Percentiles rank a stretch among this genome's conserved stretches.
Conservation (phyloP, 805 yeast genomes). For the Cyberlindnera bimundalis region DNA sequence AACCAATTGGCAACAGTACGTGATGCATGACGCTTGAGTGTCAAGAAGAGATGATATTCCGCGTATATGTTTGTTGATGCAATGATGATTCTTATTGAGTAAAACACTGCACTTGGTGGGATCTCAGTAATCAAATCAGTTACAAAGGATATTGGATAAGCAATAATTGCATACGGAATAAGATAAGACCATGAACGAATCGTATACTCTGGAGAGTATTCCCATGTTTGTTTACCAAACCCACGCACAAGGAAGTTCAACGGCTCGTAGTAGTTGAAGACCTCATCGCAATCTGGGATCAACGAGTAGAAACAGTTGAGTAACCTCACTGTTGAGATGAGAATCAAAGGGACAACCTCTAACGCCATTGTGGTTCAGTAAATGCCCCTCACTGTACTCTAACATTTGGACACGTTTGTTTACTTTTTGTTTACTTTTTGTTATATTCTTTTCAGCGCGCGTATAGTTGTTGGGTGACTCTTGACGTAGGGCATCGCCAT, state of each 20-base stretch:
- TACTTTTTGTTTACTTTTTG: too few relatives aligned
- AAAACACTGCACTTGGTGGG: constrained; percentile 41
- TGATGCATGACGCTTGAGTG: constrained; percentile 33
- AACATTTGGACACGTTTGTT: too few relatives aligned
- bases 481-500: too few relatives aligned
- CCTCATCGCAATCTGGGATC: constrained; percentile 90
- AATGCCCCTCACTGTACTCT: too few relatives aligned
- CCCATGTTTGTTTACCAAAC: constrained; percentile 96
- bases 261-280: constrained; percentile 93
- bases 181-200: constrained; percentile 84
- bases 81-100: constrained; percentile 44
- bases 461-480: too few relatives aligned
- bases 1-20: constrained; percentile 48
- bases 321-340: constrained; percentile 28
- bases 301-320: constrained; percentile 54
- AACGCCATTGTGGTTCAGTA: too few relatives aligned
- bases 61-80: constrained; percentile 40
- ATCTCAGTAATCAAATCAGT: constrained; percentile 5
- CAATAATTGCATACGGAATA: constrained; percentile 36
- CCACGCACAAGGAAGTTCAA: constrained; percentile 71
- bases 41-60: constrained; percentile 50
- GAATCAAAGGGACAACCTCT: constrained; percentile 10
- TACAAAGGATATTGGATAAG: constrained; percentile 20
- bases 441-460: too few relatives aligned
- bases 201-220: constrained; percentile 85